Conservation (phyloP, 1,284 basidiomycete genomes). For the Boletus sp. region DNA sequence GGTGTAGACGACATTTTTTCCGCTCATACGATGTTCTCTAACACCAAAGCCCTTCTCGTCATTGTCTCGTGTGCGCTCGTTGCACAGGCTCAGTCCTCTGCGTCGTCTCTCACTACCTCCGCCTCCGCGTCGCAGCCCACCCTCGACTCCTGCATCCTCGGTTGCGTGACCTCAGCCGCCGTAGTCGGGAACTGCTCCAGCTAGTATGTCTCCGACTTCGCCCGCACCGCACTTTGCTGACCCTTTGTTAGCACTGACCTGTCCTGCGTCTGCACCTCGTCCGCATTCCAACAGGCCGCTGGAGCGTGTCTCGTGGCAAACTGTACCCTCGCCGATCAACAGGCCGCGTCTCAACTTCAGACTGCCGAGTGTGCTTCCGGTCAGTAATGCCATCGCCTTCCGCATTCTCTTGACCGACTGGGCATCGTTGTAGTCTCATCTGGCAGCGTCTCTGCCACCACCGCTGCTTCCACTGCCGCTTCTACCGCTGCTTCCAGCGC, state of each 20-base stretch:
- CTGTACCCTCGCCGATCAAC: constrained; percentile 13
- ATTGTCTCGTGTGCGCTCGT: constrained; percentile 16
- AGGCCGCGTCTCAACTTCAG: constrained; percentile 10
- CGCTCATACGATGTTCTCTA: constrained; percentile 15
- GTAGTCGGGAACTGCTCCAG: not conserved
- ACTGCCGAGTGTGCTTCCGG: constrained; percentile 9
- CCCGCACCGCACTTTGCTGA: not conserved
- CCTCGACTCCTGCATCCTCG: constrained; percentile 4
- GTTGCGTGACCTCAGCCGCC: constrained; percentile 10
- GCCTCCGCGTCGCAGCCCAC: constrained; percentile 1
- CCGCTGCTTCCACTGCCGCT: not conserved
- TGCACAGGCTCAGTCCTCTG: constrained; percentile 18
- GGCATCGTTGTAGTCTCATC: not conserved
- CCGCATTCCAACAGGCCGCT: constrained; percentile 23
- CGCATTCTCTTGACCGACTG: not conserved
- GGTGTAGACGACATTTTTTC: not conserved
- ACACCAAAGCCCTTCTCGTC: constrained; percentile 14
- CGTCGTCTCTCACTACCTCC: not conserved
- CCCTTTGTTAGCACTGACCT: constrained; percentile 20
- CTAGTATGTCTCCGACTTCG: constrained; percentile 14
- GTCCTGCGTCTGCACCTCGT: constrained; percentile 20
- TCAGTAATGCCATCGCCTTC: constrained; percentile 1
- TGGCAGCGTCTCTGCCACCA: not conserved
- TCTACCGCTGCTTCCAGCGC: not conserved
- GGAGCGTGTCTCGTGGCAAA: constrained; percentile 11